phyloP scores from a whole-genome alignment of 345 rosid species.

The Brassica juncea region DNA sequence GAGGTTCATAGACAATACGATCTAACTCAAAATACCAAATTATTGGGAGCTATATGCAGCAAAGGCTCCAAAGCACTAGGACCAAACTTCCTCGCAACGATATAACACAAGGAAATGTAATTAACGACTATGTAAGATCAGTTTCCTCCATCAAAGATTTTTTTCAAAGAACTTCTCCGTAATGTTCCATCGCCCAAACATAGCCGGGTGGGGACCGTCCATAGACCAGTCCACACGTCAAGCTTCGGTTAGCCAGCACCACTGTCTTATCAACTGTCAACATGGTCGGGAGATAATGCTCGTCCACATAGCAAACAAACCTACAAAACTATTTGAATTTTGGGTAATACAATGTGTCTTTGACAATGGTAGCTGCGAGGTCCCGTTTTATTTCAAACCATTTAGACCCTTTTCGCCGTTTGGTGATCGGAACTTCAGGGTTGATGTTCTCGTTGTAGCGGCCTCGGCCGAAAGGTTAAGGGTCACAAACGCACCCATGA shows the following conservation, averaged over 20 bases:
- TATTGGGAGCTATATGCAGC: background rate
- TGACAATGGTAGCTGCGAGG: conserved; percentile 63
- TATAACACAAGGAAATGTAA: background rate
- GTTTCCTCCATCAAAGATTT: background rate
- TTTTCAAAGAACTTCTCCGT: background rate
- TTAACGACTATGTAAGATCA: background rate
- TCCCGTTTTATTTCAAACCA: conserved; percentile 84
- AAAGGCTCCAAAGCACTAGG: background rate
- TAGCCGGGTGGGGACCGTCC: too few species aligned
- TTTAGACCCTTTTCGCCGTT: conserved; percentile 80
- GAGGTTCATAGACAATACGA: background rate
- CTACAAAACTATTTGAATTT: background rate
- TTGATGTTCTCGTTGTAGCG: conserved; percentile 74
- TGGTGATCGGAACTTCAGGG: conserved; percentile 70
- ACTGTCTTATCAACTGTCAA: background rate
- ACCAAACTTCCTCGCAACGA: too few species aligned
- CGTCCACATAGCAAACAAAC: background rate
- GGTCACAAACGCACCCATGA: conserved; percentile 49
- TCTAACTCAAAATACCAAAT: background rate
- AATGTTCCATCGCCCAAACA: background rate
- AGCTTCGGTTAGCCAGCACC: background rate
- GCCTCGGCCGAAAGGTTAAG: conserved; percentile 83
- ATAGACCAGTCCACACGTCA: background rate
- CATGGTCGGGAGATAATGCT: background rate
- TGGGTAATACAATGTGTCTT: background rate